Base-by-base conservation (phyloP, 345 rosid species). In the Ceriops zippeliana region DNA sequence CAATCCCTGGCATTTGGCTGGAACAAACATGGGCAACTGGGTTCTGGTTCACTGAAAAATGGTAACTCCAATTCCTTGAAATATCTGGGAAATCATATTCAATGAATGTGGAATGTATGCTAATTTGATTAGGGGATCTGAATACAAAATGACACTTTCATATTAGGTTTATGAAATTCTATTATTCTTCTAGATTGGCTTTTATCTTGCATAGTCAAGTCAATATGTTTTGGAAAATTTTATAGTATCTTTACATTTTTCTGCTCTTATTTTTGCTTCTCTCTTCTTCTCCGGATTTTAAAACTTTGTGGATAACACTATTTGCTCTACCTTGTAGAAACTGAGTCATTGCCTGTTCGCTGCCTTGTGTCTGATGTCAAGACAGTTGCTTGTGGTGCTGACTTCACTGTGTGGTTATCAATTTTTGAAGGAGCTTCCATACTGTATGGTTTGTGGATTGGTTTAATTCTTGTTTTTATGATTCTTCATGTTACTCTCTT, bases 21-120 rank as follows among this genome's bases (percentile, higher is more conserved):
- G 98, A 93, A 93, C 73, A 93, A 91, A 70, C 89, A 88, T 80
- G 98, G 98, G 65, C 97, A 93, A 79, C 84, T 93, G 79, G 97
- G 98, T 70, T 81, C 84, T 51, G 98, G 98, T 51, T 86, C 91
- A 0, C 74, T 68, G 56, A 86, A 78, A 87, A 91, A 85, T 76
- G 98, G 98, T 89, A 78, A 66, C 70, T 68, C 65, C 46, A 59
- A 59, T 62, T 74, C 61, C 34, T 8, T 64, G 6, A 37, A 57
- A 53, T 24, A 11, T 54, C 19, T 68, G 26, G 6, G 52, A 22
- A 27, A 31, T 42, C 20, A 30, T 42, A 4, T 24, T 24, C 30
- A 58, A 32, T 59, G 19, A 28, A 1, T 2, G 5, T 27, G 13
- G 15, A 3, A 5, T 20, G 32, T 10, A 35, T 42, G 16, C 34